Conservation (phyloP, 495 filamentous ascomycete genomes). For the Xylaria sp. region DNA sequence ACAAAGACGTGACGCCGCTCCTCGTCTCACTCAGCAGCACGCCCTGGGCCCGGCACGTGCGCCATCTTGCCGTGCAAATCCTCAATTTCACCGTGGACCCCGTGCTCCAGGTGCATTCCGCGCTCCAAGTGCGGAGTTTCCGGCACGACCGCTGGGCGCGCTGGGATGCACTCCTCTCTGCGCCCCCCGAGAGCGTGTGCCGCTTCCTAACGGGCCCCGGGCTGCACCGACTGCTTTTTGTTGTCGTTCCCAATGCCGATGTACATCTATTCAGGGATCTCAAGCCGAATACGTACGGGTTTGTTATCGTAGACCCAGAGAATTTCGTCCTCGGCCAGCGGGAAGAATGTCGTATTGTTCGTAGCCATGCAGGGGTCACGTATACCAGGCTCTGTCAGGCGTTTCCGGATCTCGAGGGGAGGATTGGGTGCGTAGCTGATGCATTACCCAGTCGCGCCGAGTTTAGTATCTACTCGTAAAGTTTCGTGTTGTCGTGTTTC, state of each 20-base stretch:
- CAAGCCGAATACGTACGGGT: background rate
- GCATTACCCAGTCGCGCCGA: background rate
- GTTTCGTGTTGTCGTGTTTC: too few relatives aligned
- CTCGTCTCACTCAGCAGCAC: background rate
- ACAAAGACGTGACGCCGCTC: background rate
- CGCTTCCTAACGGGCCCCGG: background rate
- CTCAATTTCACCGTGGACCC: background rate
- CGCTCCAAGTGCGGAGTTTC: background rate
- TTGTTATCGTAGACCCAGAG: background rate
- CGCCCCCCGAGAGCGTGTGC: background rate
- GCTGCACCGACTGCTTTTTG: background rate
- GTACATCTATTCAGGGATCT: background rate
- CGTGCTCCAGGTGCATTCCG: background rate
- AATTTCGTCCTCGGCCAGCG: background rate
- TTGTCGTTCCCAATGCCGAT: background rate
- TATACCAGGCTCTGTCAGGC: background rate
- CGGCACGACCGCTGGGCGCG: background rate
- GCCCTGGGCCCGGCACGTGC: background rate
- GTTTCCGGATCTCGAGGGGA: background rate
- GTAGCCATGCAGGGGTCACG: background rate
- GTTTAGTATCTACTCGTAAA: background rate
- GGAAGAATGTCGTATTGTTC: background rate
- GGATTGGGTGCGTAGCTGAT: background rate
- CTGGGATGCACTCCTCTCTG: background rate
- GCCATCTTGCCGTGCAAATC: background rate